Evolutionary conservation across 148 eudicot genomes (phyloP), one percentile per base, ranked within the genome.

Genomic region (Vaccinium myrtillus): DNA sequence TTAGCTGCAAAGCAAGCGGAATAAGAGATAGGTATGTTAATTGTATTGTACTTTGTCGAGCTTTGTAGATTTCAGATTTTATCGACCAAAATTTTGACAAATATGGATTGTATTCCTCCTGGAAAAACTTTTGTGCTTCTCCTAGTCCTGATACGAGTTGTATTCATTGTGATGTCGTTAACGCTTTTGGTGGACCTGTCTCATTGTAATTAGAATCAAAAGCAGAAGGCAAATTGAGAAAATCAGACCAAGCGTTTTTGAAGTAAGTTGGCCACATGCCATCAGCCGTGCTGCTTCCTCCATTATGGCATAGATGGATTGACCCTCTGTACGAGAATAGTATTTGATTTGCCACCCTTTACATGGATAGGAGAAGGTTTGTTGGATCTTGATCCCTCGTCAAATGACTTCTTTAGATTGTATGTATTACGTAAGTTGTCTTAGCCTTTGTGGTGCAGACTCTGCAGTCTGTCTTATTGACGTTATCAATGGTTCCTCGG

Each of bases 21-120:
- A 61, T 61, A 53, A 23, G 79, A 87, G 46, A 86, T 50, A 75
- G 86, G 58, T 81, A n/a, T 81, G 71, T 65, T 86, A 85, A 85
- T 84, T 82, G 84, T 81, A 10, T 70, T 49, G 54, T 50, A 21
- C 43, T 75, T 54, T 27, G 82, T 54, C 46, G 53, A 19, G 55
- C 10, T 50, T 53, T 55, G 51, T 54, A 58, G 32, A 71, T 49
- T 32, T 53, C 18, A n/a, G 27, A 53, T 13, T 21, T 69, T 74
- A 54, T 56, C 11, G 27, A 54, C 15, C 84, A 30, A 69, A 69
- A 30, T 48, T 32, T 82, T 61, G 30, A 82, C 78, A 11, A 7
- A 30, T 32, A 5, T 54, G 19, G 78, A 67, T 54, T 82, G 30
- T 53, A 21, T 36, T 27, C 78, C 27, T 49, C 16, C 46, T 69